Evolutionary conservation across 306 rosid genomes (phyloP).

Genomic region (Mimosa pudica): DNA sequence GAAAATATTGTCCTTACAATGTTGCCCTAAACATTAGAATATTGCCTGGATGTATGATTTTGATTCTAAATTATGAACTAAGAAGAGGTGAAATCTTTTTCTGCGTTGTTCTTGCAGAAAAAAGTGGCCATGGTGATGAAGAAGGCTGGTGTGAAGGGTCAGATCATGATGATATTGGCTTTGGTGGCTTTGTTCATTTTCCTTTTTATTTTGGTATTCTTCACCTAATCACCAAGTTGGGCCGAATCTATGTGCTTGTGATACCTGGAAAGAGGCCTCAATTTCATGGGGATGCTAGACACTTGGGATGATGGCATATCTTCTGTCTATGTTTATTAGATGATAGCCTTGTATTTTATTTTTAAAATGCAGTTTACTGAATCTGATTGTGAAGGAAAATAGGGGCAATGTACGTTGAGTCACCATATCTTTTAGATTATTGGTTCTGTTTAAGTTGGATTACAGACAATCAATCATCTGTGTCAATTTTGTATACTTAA

Average conservation of each 20-base stretch:
- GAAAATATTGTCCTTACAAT: background rate
- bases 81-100: constrained; percentile 33
- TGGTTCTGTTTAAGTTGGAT: constrained; percentile 35
- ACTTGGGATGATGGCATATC: constrained; percentile 7
- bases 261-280: constrained; percentile 34
- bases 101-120: constrained; percentile 63
- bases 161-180: constrained; percentile 34
- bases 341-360: constrained; percentile 20
- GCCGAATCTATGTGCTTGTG: constrained; percentile 29
- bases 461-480: background rate
- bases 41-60: constrained; percentile 1
- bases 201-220: constrained; percentile 87
- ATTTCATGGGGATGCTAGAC: constrained; percentile 36
- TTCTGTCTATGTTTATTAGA: background rate
- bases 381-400: constrained; percentile 35
- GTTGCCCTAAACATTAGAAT: background rate
- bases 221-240: constrained; percentile 56
- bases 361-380: constrained; percentile 26
- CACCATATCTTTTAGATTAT: constrained; percentile 23
- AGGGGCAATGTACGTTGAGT: constrained; percentile 25
- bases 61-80: background rate
- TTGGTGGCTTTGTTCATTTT: constrained; percentile 65
- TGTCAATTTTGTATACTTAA: background rate
- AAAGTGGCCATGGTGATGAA: constrained; percentile 93
- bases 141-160: constrained; percentile 93